Base-by-base conservation (phyloP, 2,329 filamentous ascomycete genomes). In the Chaetomium strumarium region DNA sequence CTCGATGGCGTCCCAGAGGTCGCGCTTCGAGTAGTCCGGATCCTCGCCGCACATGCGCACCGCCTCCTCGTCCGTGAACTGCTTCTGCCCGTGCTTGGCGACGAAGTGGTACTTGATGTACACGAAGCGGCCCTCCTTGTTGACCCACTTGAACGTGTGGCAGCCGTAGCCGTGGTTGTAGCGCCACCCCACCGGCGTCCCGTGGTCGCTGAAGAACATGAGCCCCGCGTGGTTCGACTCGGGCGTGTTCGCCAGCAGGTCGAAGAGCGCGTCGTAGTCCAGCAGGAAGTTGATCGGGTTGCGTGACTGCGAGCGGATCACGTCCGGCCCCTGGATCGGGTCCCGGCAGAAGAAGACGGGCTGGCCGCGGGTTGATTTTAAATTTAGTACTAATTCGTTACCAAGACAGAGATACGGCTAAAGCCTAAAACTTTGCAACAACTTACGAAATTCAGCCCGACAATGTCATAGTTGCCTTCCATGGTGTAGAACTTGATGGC, bases 121-220 rank as follows among this genome's bases (percentile, higher is more conserved):
- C 51, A 79, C 75, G 0, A 84, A 76, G 64, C 86, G 79, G 17
- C 85, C 85, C 55, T 84, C 75, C 17, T 75, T 77, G 54, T 89
- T 89, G 50, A 75, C 73, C 2, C 90, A 74, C 0, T 80, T 86
- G 62, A 76, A 92, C 0, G 88, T 90, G 67, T 92, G 90, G 59
- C 91, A 87, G 50, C 87, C 86, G 51, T 90, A 92, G 0, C 88
- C 88, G 59, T 92, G 85, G 84, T 91, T 90, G 85, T 89, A 90
- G 19, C 87, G 81, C 69, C 78, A 90, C 0, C 83, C 87, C 3
- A 84, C 78, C 1, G 86, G 86, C 49, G 88, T 88, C 0, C 76
- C 75, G 30, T 85, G 78, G 63, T 90, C 87, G 7, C 80, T 85
- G 75, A 87, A 80, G 60, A 80, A 86, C 84, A 89, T 89, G 65